Percentiles rank a stretch among this genome's conserved stretches.
These are phyloP conservation scores for Quillaja saponaria DNA, from an alignment of 306 rosid genomes.

Conservation along the genomic window DNA sequence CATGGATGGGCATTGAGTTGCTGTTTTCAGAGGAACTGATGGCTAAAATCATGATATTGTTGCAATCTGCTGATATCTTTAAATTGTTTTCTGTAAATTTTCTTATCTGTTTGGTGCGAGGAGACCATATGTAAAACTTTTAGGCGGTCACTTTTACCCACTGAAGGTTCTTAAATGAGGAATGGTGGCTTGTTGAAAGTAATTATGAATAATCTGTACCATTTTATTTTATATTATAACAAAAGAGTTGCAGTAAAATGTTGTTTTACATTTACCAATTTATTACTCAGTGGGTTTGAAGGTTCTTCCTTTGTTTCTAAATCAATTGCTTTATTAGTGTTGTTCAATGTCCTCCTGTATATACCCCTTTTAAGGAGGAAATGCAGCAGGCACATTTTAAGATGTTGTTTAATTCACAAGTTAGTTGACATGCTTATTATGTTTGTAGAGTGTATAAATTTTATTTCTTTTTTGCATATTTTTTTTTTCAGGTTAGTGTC, in stretches of 20 bases:
- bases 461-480: slow-evolving; percentile 18
- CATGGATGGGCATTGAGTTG: background rate
- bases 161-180: background rate
- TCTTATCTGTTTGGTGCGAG: background rate
- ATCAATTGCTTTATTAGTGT: background rate
- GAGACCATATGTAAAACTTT: background rate
- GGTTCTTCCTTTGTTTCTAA: background rate
- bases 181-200: background rate
- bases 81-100: background rate
- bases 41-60: background rate
- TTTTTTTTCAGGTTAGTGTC: slow-evolving; percentile 60
- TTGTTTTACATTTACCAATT: too few species aligned
- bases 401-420: background rate
- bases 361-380: background rate
- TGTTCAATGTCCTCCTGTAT: background rate
- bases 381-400: background rate
- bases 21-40: background rate
- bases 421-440: slow-evolving; percentile 17
- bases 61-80: background rate
- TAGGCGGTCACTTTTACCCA: background rate
- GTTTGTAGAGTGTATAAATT: slow-evolving; percentile 8
- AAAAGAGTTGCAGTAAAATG: too few species aligned
- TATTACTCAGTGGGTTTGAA: slow-evolving; percentile 21
- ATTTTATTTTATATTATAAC: too few species aligned
- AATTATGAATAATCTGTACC: background rate